Conservation (phyloP, 2,329 filamentous ascomycete species). For the Graphilbum sp. region DNA sequence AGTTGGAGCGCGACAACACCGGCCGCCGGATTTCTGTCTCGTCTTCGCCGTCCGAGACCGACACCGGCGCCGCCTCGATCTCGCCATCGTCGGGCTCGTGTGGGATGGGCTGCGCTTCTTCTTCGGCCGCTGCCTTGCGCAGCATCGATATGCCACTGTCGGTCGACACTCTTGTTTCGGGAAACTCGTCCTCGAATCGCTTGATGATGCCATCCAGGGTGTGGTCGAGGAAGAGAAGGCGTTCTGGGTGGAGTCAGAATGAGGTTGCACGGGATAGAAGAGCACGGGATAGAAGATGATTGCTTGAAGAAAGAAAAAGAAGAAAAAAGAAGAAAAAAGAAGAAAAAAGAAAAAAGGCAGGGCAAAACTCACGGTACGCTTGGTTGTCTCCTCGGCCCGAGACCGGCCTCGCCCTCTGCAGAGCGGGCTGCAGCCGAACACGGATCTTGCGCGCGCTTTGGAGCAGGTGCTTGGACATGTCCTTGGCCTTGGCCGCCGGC, state of each 20-base stretch:
- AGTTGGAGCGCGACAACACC: slow-evolving; percentile 33
- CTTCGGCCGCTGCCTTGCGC: slow-evolving; percentile 1
- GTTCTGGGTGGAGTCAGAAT: slow-evolving; percentile 30
- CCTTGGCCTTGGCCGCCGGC: slow-evolving; percentile 47
- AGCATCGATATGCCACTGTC: slow-evolving; percentile 15
- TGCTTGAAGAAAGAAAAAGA: no score
- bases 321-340: no score
- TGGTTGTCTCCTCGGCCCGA: slow-evolving; percentile 46
- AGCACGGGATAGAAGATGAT: no score
- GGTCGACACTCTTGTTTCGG: slow-evolving; percentile 51
- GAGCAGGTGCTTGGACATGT: slow-evolving; percentile 84
- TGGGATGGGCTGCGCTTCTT: slow-evolving; percentile 6
- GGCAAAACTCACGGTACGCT: slow-evolving; percentile 50
- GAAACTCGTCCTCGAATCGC: slow-evolving; percentile 91
- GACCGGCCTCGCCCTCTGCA: slow-evolving; percentile 55
- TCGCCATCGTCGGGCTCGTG: slow-evolving; percentile 1
- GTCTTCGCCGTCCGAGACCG: slow-evolving; percentile 30
- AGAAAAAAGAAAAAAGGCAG: neutral
- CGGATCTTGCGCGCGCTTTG: slow-evolving; percentile 81
- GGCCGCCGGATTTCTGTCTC: slow-evolving; percentile 27
- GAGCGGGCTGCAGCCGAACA: slow-evolving; percentile 62
- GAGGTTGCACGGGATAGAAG: no score
- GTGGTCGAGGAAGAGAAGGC: slow-evolving; percentile 71
- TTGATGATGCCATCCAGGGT: slow-evolving; percentile 85
- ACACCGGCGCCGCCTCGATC: slow-evolving; percentile 16